These are phyloP conservation scores for Venturia carpophila DNA, from an alignment of 2,329 filamentous ascomycete species.

Conservation along the genomic window DNA sequence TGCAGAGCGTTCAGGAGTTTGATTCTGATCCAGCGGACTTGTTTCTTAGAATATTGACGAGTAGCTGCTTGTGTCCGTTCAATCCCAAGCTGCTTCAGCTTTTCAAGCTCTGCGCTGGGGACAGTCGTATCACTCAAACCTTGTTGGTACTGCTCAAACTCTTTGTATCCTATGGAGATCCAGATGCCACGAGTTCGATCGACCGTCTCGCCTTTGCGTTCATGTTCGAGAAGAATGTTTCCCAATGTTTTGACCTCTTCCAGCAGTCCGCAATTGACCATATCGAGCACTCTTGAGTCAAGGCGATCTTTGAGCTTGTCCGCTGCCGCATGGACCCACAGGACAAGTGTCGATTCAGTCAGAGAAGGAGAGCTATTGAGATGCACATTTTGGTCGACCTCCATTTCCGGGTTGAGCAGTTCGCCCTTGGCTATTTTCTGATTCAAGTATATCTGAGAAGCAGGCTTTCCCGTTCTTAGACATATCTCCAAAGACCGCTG, in stretches of 20 bases:
- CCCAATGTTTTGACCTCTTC: slow-evolving; percentile 52
- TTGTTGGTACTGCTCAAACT: slow-evolving; percentile 65
- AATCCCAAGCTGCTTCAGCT: slow-evolving; percentile 51
- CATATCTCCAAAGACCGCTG: slow-evolving; percentile 84
- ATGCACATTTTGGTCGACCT: neutral
- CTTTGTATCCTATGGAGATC: slow-evolving; percentile 94
- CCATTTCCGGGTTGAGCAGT: neutral
- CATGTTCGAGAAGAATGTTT: slow-evolving; percentile 38
- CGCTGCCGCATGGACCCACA: slow-evolving; percentile 78
- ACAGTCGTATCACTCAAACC: slow-evolving; percentile 24
- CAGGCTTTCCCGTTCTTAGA: slow-evolving; percentile 68
- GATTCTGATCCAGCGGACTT: slow-evolving; percentile 77
- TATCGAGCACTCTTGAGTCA: slow-evolving; percentile 70
- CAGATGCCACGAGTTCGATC: slow-evolving; percentile 82
- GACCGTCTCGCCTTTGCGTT: slow-evolving; percentile 45
- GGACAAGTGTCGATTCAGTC: slow-evolving; percentile 57
- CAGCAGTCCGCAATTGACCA: slow-evolving; percentile 63
- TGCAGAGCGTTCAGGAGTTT: slow-evolving; percentile 67
- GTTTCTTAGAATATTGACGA: slow-evolving; percentile 76
- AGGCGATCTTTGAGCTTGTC: slow-evolving; percentile 62
- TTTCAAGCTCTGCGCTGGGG: slow-evolving; percentile 39
- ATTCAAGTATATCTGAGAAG: slow-evolving; percentile 80
- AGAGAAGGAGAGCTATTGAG: slow-evolving; percentile 24
- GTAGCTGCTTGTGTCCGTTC: slow-evolving; percentile 77
- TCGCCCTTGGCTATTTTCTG: slow-evolving; percentile 40